Evolutionary conservation across 2,329 filamentous ascomycete genomes (phyloP), one percentile per base, ranked within the genome.

Genomic region (Claviceps africana): DNA sequence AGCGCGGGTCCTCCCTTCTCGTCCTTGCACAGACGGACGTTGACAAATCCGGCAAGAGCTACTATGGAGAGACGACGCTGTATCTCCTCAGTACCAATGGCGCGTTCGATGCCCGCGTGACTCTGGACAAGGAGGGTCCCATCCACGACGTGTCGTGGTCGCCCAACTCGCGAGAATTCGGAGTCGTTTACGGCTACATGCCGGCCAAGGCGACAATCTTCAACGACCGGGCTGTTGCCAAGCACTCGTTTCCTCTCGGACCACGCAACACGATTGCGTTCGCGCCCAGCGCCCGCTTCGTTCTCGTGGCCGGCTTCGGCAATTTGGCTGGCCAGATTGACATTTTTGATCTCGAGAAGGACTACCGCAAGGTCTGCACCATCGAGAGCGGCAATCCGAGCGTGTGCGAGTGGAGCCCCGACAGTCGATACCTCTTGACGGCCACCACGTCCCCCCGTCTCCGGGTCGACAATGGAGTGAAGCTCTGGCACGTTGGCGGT

Each of bases 121-220:
- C 86, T 57, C 76, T 96, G 49, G 93, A 98, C 70, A 97, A 97
- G 73, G 91, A 97, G 66, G 93, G 93, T 0, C 93, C 93, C 5
- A 96, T 97, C 61, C 91, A 97, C 68, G 93, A 98, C 65, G 91
- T 98, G 44, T 82, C 86, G n/a, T 98, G 93, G 93, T 96, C 89
- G 46, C 90, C 93, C 47, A 97, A 93, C 70, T 94, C 89, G 61
- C 94, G 89, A 72, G 91, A 97, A 69, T 98, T 98, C 64, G 91
- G 89, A 64, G 93, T 98, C 33, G 84, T 96, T 17, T 98, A 98
- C 66, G 93, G 93, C 56, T 97, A 88, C 70, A 97, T 96, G 89
- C 93, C 93, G n/a, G 88, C 93, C 52, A 97, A 97, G 77, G 93
- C 91, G 3, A 96, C 91, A 59, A 93, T 98, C 60, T 98, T 97